Evolutionary conservation across 306 rosid genomes (phyloP), one percentile per base, ranked within the genome.

Genomic region (Hylodesmum podocarpum): DNA sequence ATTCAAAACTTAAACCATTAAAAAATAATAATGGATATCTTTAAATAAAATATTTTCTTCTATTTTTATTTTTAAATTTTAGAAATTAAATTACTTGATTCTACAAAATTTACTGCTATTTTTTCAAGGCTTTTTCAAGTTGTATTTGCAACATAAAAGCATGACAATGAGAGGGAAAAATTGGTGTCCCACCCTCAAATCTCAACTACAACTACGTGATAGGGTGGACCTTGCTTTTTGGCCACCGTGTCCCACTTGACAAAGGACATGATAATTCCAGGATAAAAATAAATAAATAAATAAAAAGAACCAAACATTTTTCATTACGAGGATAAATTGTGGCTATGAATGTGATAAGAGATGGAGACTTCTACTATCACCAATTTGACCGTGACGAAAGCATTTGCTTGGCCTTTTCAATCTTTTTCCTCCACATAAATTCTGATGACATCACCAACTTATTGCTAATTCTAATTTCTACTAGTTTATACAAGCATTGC

Each of bases 161-260:
- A 51, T 47, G 31, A 70, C 27, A 44, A 73, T 55, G 65, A 21
- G 14, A 12, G 18, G 7, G 34, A 6, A 3, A 63, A 74, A 44
- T 31, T 67, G 10, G 39, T 74, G 79, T 40, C 84, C 81, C 72
- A 70, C 78, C 33, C 44, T 37, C 18, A 40, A 55, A 62, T 78
- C 74, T 72, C 70, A 54, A 82, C 75, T 71, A 72, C 70, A 54
- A 82, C 75, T 71, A 72, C 22, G 67, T 59, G 70, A 78, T 76
- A 47, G 72, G 72, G 51, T 34, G 28, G 44, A 66, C 59, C 36
- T 15, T 75, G 82, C 82, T 76, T 77, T 78, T 79, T 71, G 46
- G 53, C 75, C 55, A 44, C 80, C 49, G 37, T 81, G 84, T 70
- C 89, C 87, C 84, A 84, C 90, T 31, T 44, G 57, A 78, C 73